Base-by-base conservation (phyloP, 345 rosid species). In the Pelargonium nanum region DNA sequence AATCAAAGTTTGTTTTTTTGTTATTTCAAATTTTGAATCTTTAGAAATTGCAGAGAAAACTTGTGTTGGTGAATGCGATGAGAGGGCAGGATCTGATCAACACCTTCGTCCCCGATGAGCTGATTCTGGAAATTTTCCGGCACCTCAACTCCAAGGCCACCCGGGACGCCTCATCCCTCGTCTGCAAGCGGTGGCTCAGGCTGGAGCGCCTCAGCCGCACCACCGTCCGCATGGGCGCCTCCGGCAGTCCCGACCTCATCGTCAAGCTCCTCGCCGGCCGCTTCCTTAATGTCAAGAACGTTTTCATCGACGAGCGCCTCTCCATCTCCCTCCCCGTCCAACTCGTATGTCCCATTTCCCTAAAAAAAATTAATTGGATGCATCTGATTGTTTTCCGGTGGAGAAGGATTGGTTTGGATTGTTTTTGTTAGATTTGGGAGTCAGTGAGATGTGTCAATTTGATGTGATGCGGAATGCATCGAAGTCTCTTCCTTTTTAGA, bases 81-180 rank as follows among this genome's bases (percentile, higher is more conserved):
- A 66, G 96, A 65, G 85, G 96, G 26, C 81, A 70, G 23, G 95
- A 86, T 74, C 75, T 76, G 87, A 86, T 88, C 61, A 91, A 91
- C 79, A 65, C 70, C 5, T 57, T 63, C 57, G 74, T 91, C 6
- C 98, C 96, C 75, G 95, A 86, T 53, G 98, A 91, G 75, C 62
- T 88, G 61, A 74, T 91, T 62, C 67, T 83, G 20, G 96, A 86
- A 84, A 80, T 88, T 68, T 77, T 91, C 77, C 62, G 69, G 63
- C 91, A 78, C 62, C 77, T 91, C 26, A 87, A 81, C 48, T 75
- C 86, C 20, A 91, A 88, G 70, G 40, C 72, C 19, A 70, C 69
- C 73, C 91, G 77, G 30, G 97, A 91, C 61, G 80, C 96, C 56
- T 88, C 90, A 64, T 88, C 98, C 17, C 89, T 91, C 71, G 96